Base-by-base conservation (phyloP, 305 asterid genomes). In the Rubia balearica region DNA sequence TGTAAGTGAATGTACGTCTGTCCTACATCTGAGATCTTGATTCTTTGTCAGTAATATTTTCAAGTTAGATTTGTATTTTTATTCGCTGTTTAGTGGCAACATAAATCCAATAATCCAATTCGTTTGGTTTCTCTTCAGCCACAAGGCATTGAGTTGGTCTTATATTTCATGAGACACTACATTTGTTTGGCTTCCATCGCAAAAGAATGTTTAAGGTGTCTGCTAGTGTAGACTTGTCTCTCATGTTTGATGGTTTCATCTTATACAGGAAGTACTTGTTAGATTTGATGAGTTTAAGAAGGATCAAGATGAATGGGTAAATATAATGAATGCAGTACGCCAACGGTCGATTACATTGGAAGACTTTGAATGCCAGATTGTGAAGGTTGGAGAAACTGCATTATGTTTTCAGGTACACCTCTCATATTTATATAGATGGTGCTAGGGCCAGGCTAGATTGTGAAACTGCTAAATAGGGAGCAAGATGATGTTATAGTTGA, bases 191-290 rank as follows among this genome's bases (percentile, higher is more conserved):
- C 36, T 30, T 30, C 36, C 36, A 30, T 30, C 1, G 2, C 36
- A 30, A 2, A 30, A 30, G 36, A 30, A 30, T 30, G 36, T 30
- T 30, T 0, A 30, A 30, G 36, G 36, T 30, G 2, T 30, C 36
- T 30, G 36, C 36, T 0, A 30, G 36, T 30, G 2, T 30, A 30
- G 36, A 1, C 4, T 12, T 21, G 63, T 30, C 7, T 33, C 14
- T 16, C 61, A 21, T 8, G 70, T 67, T 46, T 78, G 65, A 76
- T 3, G 13, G 36, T 59, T 71, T 17, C 14, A 33, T 55, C 73
- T 74, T 73, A 75, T 83, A 71, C 91, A 91, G 98, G 92, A 93
- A 83, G 89, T 88, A 80, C 56, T 49, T 49, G 56, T 49, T 13
- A 49, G 56, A 49, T 49, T 49, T 49, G 56, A 10, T 10, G 56